Evolutionary conservation across 2,329 filamentous ascomycete species (phyloP), one percentile per base, ranked within the genome.

Genomic region (Hyphodiscus sp.): DNA sequence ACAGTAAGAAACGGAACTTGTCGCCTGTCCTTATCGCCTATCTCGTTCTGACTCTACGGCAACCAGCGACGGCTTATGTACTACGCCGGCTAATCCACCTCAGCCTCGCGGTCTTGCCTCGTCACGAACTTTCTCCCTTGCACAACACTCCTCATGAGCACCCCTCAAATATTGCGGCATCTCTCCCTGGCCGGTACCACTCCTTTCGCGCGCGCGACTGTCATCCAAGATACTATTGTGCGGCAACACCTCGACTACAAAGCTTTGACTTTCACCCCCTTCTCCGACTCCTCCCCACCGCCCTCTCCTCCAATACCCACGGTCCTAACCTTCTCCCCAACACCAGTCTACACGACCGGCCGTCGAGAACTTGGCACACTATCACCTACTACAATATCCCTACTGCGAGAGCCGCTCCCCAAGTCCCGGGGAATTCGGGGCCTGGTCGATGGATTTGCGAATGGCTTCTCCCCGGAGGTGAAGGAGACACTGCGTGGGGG

Each of bases 311-410:
- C 86, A 1, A 73, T 76, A 15, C 88, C 90, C 23, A 83, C 81
- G 30, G 76, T 97, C 59, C 76, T 97, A 58, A 91, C 89, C 59
- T 94, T 95, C 70, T 85, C 89, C 51, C 87, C 91, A 47, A 73
- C 78, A 33, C 90, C 91, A 1, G 89, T 91, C 46, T 96, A 94
- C 72, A 96, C 92, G 15, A 87, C 91, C 60, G 94, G 94, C 51
- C 86, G 92, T 6, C 87, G 94, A 30, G 91, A 96, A 65, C 63
- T 74, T 1, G 53, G 69, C 67, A 68, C 72, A 2, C 70, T 88
- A 2, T 71, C 74, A 1, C 49, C 64, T 0, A 60, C 64, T 1
- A 79, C 85, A 61, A 69, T 73, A 1, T 66, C 63, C 2, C 71
- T 73, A 1, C 70, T 85, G 18, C 56, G 47, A 56, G 38, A 47